These are phyloP conservation scores for Aspergillus pseudoviridinutans DNA, from an alignment of 2,329 filamentous ascomycete species.

Conservation along the genomic window DNA sequence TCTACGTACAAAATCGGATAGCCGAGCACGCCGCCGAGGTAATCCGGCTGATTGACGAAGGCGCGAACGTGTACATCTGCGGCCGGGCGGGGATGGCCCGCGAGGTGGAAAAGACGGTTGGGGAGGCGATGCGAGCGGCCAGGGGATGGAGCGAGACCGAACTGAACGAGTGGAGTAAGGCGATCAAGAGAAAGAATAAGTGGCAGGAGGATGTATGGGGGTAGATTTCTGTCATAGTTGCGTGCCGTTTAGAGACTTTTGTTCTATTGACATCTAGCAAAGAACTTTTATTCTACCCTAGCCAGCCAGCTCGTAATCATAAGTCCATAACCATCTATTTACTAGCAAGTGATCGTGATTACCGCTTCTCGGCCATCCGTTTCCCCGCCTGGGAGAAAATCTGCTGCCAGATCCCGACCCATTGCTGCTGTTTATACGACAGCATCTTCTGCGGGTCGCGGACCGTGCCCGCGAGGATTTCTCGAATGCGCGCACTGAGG, in stretches of 20 bases:
- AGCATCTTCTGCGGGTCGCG: conserved; percentile 38
- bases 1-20: conserved; percentile 41
- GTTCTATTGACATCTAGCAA: no score
- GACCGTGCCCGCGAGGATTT: conserved; percentile 69
- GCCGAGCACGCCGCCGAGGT: conserved; percentile 26
- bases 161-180: conserved; percentile 45
- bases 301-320: background rate
- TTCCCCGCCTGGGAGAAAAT: conserved; percentile 52
- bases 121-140: conserved; percentile 30
- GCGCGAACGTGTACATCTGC: conserved; percentile 41
- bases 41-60: conserved; percentile 32
- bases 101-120: conserved; percentile 40
- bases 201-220: conserved; percentile 54
- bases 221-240: background rate
- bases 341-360: background rate
- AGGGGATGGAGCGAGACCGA: conserved; percentile 40
- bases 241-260: no score
- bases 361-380: conserved; percentile 4
- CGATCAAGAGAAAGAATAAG: conserved; percentile 48
- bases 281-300: background rate
- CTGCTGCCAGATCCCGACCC: conserved; percentile 70
- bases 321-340: background rate
- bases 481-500: conserved; percentile 67
- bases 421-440: conserved; percentile 64
- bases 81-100: conserved; percentile 37